These are phyloP conservation scores for Mycena latifolia DNA, from an alignment of 768 basidiomycete species.

Conservation along the genomic window DNA sequence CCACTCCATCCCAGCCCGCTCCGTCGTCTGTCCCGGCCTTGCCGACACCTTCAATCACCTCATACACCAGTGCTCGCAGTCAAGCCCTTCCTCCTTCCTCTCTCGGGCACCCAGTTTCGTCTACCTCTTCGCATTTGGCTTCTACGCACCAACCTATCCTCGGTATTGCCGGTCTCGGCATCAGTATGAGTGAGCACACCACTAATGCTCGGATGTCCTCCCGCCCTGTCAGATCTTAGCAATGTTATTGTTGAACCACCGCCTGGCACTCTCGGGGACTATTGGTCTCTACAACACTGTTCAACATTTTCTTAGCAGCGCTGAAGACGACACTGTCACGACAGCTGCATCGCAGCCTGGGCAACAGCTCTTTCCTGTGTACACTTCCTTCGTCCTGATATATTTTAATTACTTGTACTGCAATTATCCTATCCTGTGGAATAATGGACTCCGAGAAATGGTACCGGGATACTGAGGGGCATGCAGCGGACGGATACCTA, in stretches of 20 bases:
- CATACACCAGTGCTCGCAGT: constrained; percentile 16
- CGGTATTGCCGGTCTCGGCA: constrained; percentile 14
- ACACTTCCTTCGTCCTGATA: background rate
- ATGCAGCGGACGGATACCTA: too few species aligned
- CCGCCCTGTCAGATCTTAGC: background rate
- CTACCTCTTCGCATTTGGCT: background rate
- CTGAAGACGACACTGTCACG: background rate
- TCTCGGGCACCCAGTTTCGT: constrained; percentile 8
- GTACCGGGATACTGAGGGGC: too few species aligned
- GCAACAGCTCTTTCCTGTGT: background rate
- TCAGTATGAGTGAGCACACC: constrained; percentile 7
- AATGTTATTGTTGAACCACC: background rate
- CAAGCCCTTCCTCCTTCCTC: constrained; percentile 11
- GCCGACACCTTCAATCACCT: constrained; percentile 3
- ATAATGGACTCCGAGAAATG: too few species aligned
- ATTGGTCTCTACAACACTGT: background rate
- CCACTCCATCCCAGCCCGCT: background rate
- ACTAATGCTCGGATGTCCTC: constrained; percentile 16
- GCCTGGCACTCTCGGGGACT: background rate
- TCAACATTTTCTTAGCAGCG: background rate
- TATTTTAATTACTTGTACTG: background rate
- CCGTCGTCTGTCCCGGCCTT: background rate
- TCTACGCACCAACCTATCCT: constrained; percentile 11
- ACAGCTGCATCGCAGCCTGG: background rate
- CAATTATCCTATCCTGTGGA: too few species aligned